phyloP scores from a whole-genome alignment of 179 eudicot species.

The Beta corolliflora region DNA sequence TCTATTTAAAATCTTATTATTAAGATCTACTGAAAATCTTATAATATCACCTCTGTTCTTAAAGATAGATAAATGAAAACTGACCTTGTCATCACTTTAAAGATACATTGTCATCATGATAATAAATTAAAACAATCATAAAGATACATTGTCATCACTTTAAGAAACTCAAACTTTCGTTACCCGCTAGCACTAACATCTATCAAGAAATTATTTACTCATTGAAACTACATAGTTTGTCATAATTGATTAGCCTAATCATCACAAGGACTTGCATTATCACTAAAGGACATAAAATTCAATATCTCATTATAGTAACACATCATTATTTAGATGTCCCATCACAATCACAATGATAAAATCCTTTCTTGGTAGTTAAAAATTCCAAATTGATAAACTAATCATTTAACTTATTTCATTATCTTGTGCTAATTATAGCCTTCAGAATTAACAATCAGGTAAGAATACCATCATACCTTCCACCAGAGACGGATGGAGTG shows the following conservation, averaged over 20 bases:
- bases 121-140: no score
- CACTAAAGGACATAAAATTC: background rate
- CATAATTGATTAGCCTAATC: background rate
- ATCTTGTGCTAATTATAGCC: background rate
- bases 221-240: background rate
- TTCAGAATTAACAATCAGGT: background rate
- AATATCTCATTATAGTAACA: no score
- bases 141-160: background rate
- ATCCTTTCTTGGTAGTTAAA: background rate
- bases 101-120: no score
- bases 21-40: background rate
- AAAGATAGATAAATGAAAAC: background rate
- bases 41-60: background rate
- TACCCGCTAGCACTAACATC: background rate
- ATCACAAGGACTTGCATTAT: background rate
- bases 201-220: background rate
- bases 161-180: background rate
- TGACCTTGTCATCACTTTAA: no score
- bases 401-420: background rate
- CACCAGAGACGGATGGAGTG: constrained; percentile 76
- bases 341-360: background rate
- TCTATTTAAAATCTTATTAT: no score
- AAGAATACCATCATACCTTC: constrained; percentile 49
- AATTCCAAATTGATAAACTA: background rate
- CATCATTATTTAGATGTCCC: background rate